Conservation (phyloP, 495 filamentous ascomycete genomes). For the Pyrenula massariospora region DNA sequence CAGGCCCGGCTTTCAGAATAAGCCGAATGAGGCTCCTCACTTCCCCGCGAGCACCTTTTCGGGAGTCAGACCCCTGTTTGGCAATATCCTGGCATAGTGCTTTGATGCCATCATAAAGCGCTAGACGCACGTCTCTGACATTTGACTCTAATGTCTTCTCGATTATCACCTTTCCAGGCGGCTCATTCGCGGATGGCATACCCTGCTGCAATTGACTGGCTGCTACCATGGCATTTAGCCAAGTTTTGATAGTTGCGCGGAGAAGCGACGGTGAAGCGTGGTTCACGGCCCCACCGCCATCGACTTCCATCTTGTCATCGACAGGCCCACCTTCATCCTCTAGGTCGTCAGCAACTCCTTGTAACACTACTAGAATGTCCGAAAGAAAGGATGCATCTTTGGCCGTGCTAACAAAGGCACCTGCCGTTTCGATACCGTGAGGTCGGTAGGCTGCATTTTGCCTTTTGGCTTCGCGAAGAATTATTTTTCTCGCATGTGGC, state of each 20-base stretch:
- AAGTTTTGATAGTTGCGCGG: background rate
- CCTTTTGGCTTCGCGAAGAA: constrained; percentile 78
- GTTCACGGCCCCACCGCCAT: background rate
- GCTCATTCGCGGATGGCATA: background rate
- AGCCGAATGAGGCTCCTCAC: background rate
- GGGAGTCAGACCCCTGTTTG: background rate
- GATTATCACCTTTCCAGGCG: background rate
- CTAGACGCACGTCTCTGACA: background rate
- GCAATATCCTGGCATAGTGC: background rate
- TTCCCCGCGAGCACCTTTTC: background rate
- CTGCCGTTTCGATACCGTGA: constrained; percentile 60
- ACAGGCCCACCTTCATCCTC: background rate
- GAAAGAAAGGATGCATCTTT: constrained; percentile 10
- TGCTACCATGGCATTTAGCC: background rate
- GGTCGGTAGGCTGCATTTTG: constrained; percentile 73
- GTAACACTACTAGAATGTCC: background rate
- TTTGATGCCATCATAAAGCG: background rate
- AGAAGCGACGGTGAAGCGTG: background rate
- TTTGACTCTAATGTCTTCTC: background rate
- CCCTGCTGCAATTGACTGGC: background rate
- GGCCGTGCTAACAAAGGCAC: constrained; percentile 52
- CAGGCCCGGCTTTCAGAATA: background rate
- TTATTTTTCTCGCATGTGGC: constrained; percentile 36
- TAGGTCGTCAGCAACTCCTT: background rate
- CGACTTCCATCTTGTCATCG: background rate